A percentile compares a stretch with the other conserved stretches of the same genome.
Conservation (phyloP, 2,329 filamentous ascomycete species). For the Thielaviopsis cerberus region DNA sequence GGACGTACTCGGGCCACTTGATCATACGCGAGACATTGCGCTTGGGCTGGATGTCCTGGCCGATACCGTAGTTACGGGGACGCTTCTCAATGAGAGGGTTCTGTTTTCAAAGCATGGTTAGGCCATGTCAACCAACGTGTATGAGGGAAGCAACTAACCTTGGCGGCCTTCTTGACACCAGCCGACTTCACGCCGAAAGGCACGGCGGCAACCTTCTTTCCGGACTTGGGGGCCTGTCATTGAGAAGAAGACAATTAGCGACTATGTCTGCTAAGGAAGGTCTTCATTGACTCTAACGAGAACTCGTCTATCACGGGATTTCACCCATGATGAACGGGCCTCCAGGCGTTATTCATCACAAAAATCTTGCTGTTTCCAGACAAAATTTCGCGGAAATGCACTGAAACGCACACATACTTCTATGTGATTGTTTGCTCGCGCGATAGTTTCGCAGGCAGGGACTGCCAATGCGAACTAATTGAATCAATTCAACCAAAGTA, state of each 20-base stretch:
- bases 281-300: slow-evolving; percentile 83
- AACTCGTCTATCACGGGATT: slow-evolving; percentile 17
- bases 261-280: slow-evolving; percentile 55
- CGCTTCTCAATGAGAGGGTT: slow-evolving; percentile 99
- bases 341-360: slow-evolving; percentile 12
- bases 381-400: slow-evolving; percentile 10
- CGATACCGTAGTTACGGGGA: slow-evolving; percentile 92
- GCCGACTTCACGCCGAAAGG: slow-evolving; percentile 92
- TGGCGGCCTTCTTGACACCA: slow-evolving; percentile 79
- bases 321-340: slow-evolving; percentile 1
- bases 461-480: background rate
- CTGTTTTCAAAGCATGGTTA: slow-evolving; percentile 26
- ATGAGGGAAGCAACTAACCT: slow-evolving; percentile 45
- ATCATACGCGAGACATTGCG: slow-evolving; percentile 97
- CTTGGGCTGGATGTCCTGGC: slow-evolving; percentile 93
- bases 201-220: slow-evolving; percentile 95
- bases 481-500: slow-evolving; percentile 2
- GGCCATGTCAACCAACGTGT: background rate
- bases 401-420: slow-evolving; percentile 1
- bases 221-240: slow-evolving; percentile 98
- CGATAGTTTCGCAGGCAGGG: slow-evolving; percentile 4
- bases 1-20: slow-evolving; percentile 98
- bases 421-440: slow-evolving; percentile 2
- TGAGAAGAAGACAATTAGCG: slow-evolving; percentile 96
- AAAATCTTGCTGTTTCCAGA: slow-evolving; percentile 2